Conservation (phyloP, 2,329 filamentous ascomycete species). For the Daldinia sp. region DNA sequence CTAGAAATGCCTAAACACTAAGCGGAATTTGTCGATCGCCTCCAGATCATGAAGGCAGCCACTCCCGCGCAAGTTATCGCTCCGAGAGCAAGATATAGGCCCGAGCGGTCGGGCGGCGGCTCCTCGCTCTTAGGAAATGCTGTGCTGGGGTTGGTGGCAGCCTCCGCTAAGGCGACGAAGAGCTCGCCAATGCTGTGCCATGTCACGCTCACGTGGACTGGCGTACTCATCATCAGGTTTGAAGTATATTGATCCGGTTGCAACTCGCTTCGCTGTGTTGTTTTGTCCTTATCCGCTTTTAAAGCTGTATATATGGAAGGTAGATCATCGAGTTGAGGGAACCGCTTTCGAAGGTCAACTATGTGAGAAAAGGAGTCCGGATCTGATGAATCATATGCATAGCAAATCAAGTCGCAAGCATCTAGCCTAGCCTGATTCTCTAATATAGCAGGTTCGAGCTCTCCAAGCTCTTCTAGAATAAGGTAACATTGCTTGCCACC, state of each 20-base stretch:
- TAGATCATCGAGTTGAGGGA: constrained; percentile 85
- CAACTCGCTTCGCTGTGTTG: constrained; percentile 88
- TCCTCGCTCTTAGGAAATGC: constrained; percentile 92
- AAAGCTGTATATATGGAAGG: constrained; percentile 91
- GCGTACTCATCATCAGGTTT: constrained; percentile 84
- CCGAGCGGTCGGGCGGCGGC: constrained; percentile 81
- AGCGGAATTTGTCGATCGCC: constrained; percentile 60
- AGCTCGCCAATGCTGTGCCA: constrained; percentile 95
- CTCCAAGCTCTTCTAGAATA: constrained; percentile 92
- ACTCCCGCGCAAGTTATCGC: constrained; percentile 72
- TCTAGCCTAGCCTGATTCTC: constrained; percentile 92
- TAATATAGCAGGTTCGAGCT: constrained; percentile 92
- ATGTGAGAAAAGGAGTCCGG: constrained; percentile 96
- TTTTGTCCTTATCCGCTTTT: constrained; percentile 95
- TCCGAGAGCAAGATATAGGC: constrained; percentile 84
- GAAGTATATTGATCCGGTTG: constrained; percentile 94
- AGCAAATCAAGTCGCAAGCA: constrained; percentile 92
- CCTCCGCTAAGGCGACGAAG: constrained; percentile 90
- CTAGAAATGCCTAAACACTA: constrained; percentile 24
- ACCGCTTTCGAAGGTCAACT: constrained; percentile 78
- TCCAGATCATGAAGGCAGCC: constrained; percentile 72
- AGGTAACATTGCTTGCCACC: constrained; percentile 97
- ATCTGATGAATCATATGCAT: constrained; percentile 95
- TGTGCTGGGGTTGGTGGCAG: constrained; percentile 86
- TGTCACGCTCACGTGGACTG: constrained; percentile 91